Evolutionary conservation across 2,329 filamentous ascomycete genomes (phyloP).

Genomic region (Fusarium equiseti): DNA sequence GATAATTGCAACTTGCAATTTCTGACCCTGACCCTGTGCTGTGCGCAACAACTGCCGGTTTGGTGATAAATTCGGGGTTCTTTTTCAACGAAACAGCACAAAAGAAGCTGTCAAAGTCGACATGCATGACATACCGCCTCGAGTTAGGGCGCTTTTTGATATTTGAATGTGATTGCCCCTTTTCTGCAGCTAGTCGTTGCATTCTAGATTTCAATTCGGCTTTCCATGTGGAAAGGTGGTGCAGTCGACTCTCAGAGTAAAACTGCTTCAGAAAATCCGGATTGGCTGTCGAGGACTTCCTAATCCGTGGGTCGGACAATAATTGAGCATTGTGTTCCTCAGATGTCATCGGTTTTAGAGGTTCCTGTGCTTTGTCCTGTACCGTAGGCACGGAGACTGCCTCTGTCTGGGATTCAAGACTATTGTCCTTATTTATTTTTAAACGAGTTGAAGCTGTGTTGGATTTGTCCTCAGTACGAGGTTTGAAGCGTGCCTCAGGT

Average conservation of each 20-base stretch:
- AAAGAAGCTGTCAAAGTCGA: constrained; percentile 99
- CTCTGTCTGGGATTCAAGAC: neutral
- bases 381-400: neutral
- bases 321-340: constrained; percentile 93
- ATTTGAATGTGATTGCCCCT: constrained; percentile 59
- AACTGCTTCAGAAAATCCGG: constrained; percentile 95
- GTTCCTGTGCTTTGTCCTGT: constrained; percentile 19
- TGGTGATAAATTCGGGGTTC: constrained; percentile 78
- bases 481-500: neutral
- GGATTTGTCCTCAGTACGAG: neutral
- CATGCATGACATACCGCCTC: constrained; percentile 88
- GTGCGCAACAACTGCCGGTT: constrained; percentile 90
- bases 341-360: constrained; percentile 78
- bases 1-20: constrained; percentile 98
- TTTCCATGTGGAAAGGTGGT: constrained; percentile 97
- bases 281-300: constrained; percentile 91
- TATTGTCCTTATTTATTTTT: neutral
- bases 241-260: constrained; percentile 93
- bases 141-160: constrained; percentile 69
- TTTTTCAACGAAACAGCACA: constrained; percentile 89
- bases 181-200: constrained; percentile 82
- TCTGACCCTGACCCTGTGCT: constrained; percentile 87
- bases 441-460: neutral
- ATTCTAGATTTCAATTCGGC: constrained; percentile 90
- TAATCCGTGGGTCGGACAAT: constrained; percentile 84